A percentile compares a stretch with the other conserved stretches of the same genome.
These are phyloP conservation scores for Radiomyces spectabilis DNA, from an alignment of 192 early-diverging fungal genomes.

Conservation along the genomic window DNA sequence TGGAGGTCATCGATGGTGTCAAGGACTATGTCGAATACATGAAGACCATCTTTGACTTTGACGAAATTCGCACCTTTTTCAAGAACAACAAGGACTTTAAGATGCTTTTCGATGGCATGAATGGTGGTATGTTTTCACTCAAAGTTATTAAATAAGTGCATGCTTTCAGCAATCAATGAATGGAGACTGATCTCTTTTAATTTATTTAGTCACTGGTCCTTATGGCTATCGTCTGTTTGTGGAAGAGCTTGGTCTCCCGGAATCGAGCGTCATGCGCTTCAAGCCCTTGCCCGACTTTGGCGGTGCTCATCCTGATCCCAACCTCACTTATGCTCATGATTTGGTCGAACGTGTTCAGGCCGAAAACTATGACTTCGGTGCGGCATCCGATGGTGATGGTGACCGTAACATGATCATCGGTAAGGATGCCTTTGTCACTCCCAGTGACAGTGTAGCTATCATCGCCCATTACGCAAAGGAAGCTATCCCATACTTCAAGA, in stretches of 20 bases:
- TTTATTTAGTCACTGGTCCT: constrained; percentile 80
- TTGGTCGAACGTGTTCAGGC: constrained; percentile 82
- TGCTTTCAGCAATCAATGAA: constrained; percentile 1
- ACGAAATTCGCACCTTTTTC: constrained; percentile 74
- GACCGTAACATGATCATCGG: constrained; percentile 98
- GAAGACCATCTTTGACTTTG: constrained; percentile 91
- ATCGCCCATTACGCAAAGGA: constrained; percentile 85
- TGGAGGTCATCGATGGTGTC: constrained; percentile 87
- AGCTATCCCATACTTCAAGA: constrained; percentile 89
- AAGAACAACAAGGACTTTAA: constrained; percentile 61
- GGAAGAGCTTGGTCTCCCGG: constrained; percentile 81
- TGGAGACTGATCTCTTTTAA: background rate
- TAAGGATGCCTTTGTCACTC: constrained; percentile 92
- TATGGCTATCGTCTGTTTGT: constrained; percentile 83
- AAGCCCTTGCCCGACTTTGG: constrained; percentile 86
- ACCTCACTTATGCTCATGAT: constrained; percentile 93
- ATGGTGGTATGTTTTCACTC: no score
- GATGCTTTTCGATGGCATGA: constrained; percentile 91
- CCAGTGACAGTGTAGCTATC: constrained; percentile 93
- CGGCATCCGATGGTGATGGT: constrained; percentile 97
- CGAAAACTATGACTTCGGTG: constrained; percentile 81
- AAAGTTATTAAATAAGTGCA: constrained; percentile 1
- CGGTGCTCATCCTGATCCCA: constrained; percentile 94
- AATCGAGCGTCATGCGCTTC: constrained; percentile 73
- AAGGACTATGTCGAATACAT: constrained; percentile 82